Evolutionary conservation across 805 yeast species (phyloP), one percentile per base, ranked within the genome.

Genomic region (Ogataea philodendri): DNA sequence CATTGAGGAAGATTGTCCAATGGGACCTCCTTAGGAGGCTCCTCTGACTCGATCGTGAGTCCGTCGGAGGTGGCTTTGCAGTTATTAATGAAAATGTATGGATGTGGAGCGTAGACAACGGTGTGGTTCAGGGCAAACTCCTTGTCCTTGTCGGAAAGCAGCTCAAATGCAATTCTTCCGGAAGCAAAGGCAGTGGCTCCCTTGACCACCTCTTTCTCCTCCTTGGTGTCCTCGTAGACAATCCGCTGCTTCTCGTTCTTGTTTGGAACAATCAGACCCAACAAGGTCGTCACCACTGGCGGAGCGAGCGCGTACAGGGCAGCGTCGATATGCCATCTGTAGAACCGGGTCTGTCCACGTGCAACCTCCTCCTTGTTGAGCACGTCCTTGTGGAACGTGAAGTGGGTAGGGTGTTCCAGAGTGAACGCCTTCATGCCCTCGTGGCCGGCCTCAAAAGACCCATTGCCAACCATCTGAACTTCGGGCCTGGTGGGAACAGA

Each of bases 261-360:
- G 14, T 81, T 76, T 5, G 95, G 95, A 10, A 84, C 90, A 52
- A 79, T 74, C 44, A 87, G 77, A 3, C 95, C 96, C 34, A 87
- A 68, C 43, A 87, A 69, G 2, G 95, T 86, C 9, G 96, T 87
- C 22, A 81, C 84, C 48, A 82, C 75, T 19, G 96, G 96, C 18
- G 96, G 95, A 10, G 89, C 76, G 49, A 86, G 70, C 22, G 76
- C 95, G 53, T 87, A 87, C 25, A 87, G 70, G 4, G 96, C 96
- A 22, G 93, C 81, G 61, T 87, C 96, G 46, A 87, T 85, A 63
- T 87, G 96, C 96, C 96, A 87, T 63, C 96, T 75, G 72, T 86
- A 87, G 59, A 80, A 87, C 51, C 94, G 72, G 2, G 96, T 87
- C 59, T 74, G 73, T 33, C 79, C 75, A 15, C 74, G 54, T 6